These are phyloP conservation scores for Suhomyces terraborum DNA, from an alignment of 1,139 yeast species.

Conservation along the genomic window DNA sequence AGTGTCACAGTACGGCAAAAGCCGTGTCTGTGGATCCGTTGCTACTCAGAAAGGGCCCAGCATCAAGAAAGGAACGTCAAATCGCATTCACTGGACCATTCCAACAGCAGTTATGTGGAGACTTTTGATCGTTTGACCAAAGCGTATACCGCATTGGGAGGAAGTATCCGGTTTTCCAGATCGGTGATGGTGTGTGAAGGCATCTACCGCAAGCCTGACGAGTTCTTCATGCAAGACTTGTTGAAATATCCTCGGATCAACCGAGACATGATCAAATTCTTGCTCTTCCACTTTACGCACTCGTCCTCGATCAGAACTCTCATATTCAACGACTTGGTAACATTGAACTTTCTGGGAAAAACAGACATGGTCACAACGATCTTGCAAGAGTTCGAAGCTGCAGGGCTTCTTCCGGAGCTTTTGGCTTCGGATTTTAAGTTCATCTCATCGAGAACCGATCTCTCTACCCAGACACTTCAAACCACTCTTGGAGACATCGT, in stretches of 20 bases:
- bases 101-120: slow-evolving; percentile 2
- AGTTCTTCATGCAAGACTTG: slow-evolving; percentile 24
- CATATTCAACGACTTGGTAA: slow-evolving; percentile 22
- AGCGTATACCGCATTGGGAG: slow-evolving; percentile 19
- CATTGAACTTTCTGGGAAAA: slow-evolving; percentile 16
- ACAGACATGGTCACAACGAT: slow-evolving; percentile 9
- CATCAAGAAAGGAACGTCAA: not conserved
- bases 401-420: not conserved
- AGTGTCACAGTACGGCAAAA: not conserved
- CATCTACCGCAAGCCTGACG: slow-evolving; percentile 15
- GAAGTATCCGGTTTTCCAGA: slow-evolving; percentile 18
- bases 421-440: not conserved
- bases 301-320: slow-evolving; percentile 26
- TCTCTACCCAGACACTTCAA: not conserved
- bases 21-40: not conserved
- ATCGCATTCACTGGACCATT: not conserved
- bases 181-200: slow-evolving; percentile 21
- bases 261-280: slow-evolving; percentile 20
- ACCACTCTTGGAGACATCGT: slow-evolving; percentile 8
- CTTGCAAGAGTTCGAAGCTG: slow-evolving; percentile 10
- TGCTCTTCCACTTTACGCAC: slow-evolving; percentile 18
- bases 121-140: slow-evolving; percentile 20
- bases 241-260: slow-evolving; percentile 23
- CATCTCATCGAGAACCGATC: not conserved
- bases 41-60: not conserved